phyloP scores from a whole-genome alignment of 2,329 filamentous ascomycete genomes.

The Pyrenophora seminiperda region DNA sequence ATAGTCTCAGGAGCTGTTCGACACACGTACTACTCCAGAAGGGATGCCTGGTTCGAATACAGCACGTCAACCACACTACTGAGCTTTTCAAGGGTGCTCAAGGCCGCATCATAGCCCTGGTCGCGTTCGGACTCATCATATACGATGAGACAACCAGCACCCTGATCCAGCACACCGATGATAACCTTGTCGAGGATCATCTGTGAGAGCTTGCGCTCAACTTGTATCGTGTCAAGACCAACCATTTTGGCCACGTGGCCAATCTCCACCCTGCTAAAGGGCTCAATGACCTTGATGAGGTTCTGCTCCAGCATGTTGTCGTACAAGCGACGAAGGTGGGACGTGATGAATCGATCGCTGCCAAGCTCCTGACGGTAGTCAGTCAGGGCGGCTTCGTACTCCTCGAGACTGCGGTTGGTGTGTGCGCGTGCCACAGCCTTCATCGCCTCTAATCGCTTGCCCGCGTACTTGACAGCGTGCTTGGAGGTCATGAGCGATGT shows the following conservation, averaged over 20 bases:
- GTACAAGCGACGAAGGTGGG: slow-evolving; percentile 92
- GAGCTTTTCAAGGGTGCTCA: slow-evolving; percentile 95
- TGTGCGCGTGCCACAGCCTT: slow-evolving; percentile 97
- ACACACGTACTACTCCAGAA: slow-evolving; percentile 72
- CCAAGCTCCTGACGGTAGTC: slow-evolving; percentile 93
- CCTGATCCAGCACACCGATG: slow-evolving; percentile 94
- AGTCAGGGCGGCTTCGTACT: slow-evolving; percentile 92
- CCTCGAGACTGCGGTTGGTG: slow-evolving; percentile 91
- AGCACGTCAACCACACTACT: slow-evolving; percentile 96
- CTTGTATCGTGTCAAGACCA: slow-evolving; percentile 91
- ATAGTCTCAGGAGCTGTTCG: slow-evolving; percentile 20
- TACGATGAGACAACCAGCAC: slow-evolving; percentile 95
- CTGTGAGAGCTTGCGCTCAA: slow-evolving; percentile 97
- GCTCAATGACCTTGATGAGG: slow-evolving; percentile 99
- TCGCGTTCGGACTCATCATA: slow-evolving; percentile 95
- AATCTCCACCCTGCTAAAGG: slow-evolving; percentile 96
- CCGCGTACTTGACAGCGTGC: slow-evolving; percentile 94
- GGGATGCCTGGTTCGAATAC: slow-evolving; percentile 95
- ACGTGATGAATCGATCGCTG: slow-evolving; percentile 93
- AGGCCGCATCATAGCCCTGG: slow-evolving; percentile 88
- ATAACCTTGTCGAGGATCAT: slow-evolving; percentile 99
- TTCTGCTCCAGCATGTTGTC: slow-evolving; percentile 99
- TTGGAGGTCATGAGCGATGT: slow-evolving; percentile 93
- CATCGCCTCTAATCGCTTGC: slow-evolving; percentile 97
- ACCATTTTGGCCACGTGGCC: slow-evolving; percentile 98